These are phyloP conservation scores for Magnolia kwangsiensis DNA, from an alignment of 164 flowering plant genomes.

Conservation along the genomic window DNA sequence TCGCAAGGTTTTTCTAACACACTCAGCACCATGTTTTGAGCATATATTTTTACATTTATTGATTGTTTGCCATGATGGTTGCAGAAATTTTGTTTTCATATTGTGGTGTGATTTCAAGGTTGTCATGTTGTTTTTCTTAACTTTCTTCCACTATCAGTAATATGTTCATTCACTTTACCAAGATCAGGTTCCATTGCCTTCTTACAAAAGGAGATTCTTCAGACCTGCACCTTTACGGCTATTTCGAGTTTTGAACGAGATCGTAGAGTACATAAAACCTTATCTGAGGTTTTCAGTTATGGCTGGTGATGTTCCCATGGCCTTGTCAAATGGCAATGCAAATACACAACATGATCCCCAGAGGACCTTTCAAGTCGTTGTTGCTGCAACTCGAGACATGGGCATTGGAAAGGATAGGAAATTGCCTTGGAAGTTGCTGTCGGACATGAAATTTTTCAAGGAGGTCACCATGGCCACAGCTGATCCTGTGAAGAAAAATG, in stretches of 20 bases:
- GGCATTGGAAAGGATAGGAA: conserved; percentile 95
- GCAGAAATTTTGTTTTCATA: background rate
- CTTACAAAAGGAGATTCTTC: conserved; percentile 18
- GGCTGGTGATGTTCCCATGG: conserved; percentile 34
- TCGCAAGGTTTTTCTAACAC: conserved; percentile 15
- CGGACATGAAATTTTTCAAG: conserved; percentile 83
- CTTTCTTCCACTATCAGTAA: background rate
- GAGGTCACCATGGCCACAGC: conserved; percentile 59
- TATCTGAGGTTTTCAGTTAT: conserved; percentile 25
- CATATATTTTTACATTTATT: background rate
- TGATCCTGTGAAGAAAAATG: conserved; percentile 80
- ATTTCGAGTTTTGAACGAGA: background rate
- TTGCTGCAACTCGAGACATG: conserved; percentile 77
- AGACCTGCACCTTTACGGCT: conserved; percentile 3
- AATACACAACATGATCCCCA: conserved; percentile 29
- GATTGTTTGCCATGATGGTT: background rate
- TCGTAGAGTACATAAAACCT: background rate
- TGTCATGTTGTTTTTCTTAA: background rate
- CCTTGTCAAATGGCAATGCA: conserved; percentile 39
- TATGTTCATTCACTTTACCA: background rate
- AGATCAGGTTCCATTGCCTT: conserved; percentile 24
- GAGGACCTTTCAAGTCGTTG: conserved; percentile 85
- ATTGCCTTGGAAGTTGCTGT: conserved; percentile 83
- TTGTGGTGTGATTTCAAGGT: no score
- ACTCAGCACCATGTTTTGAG: background rate